Conservation (phyloP, 306 rosid genomes). For the Nissolia schottii region DNA sequence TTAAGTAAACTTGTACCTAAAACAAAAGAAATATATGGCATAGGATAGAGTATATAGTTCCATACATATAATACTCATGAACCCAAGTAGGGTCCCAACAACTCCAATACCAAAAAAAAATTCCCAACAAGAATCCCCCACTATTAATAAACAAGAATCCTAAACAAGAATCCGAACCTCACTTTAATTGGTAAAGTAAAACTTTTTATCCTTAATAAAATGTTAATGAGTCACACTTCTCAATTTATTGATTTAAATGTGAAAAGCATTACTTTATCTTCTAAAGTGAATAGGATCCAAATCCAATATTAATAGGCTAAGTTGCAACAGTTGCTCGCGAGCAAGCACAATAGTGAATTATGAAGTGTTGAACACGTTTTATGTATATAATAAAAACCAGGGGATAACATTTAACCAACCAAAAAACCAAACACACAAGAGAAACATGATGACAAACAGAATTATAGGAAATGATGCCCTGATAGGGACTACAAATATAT, state of each 20-base stretch:
- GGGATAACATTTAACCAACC: neutral
- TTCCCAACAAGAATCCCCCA: no score
- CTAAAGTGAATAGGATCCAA: no score
- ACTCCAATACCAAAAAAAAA: neutral
- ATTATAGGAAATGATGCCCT: neutral
- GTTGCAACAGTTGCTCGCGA: neutral
- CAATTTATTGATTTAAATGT: no score
- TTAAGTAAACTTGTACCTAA: neutral
- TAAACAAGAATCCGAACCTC: no score
- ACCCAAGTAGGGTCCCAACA: neutral
- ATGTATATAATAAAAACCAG: neutral
- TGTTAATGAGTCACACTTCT: no score
- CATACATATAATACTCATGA: neutral
- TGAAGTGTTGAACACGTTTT: neutral
- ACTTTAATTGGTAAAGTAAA: no score
- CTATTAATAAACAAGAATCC: no score
- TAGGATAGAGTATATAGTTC: neutral
- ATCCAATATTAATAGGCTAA: no score
- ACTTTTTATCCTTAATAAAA: no score
- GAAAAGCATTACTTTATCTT: no score
- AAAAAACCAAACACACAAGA: no score
- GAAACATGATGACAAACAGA: neutral
- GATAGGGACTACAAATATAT: slow-evolving; percentile 6
- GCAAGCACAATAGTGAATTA: neutral
- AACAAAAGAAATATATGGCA: neutral